Conservation (phyloP, 2,329 filamentous ascomycete genomes). For the Drechslera avenae region DNA sequence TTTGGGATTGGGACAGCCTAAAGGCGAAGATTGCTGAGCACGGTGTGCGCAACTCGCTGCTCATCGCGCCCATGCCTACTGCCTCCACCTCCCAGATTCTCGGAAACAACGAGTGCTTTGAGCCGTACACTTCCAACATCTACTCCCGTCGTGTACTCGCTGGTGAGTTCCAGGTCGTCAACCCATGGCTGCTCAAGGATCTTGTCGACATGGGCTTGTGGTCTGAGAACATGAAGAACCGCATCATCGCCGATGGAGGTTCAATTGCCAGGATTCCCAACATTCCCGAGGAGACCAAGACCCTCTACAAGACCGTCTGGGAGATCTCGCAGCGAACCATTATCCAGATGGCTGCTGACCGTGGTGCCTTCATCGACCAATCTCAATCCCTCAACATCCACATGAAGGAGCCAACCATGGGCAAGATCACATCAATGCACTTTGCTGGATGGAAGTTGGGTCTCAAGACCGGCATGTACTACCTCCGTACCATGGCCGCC, state of each 20-base stretch:
- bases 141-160: conserved; percentile 98
- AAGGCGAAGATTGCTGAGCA: conserved; percentile 91
- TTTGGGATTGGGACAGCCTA: conserved; percentile 93
- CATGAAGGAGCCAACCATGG: conserved; percentile 99
- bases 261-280: conserved; percentile 97
- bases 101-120: conserved; percentile 99
- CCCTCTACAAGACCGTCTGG: conserved; percentile 99
- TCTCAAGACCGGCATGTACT: conserved; percentile 99
- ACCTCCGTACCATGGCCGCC: conserved; percentile 95
- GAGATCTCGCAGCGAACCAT: conserved; percentile 96
- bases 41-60: conserved; percentile 91
- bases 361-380: conserved; percentile 98
- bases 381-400: conserved; percentile 99
- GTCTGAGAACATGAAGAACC: conserved; percentile 99
- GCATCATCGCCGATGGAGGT: conserved; percentile 95
- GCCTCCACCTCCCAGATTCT: conserved; percentile 97
- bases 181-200: conserved; percentile 98
- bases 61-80: conserved; percentile 97
- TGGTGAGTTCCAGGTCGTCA: conserved; percentile 99
- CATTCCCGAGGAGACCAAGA: conserved; percentile 94
- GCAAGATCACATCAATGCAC: conserved; percentile 99
- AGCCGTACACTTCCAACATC: conserved; percentile 99
- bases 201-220: conserved; percentile 96
- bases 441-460: conserved; percentile 99
- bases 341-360: conserved; percentile 97